A percentile compares a stretch with the other conserved stretches of the same genome.
Conservation (phyloP, 140 eudicot genomes). For the Cichorium intybus region DNA sequence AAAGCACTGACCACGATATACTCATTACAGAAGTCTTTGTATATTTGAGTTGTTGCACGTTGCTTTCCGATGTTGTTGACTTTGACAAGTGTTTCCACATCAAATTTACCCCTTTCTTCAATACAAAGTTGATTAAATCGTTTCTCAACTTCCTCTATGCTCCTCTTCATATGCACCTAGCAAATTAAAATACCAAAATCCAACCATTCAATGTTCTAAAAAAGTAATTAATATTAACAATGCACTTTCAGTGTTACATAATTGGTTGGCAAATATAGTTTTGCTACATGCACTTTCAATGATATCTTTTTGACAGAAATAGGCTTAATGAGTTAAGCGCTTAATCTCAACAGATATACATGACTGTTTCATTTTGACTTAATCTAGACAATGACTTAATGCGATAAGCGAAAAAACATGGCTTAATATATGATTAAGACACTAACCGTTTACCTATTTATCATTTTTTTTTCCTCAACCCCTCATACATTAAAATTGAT, state of each 20-base stretch:
- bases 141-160: constrained; percentile 60
- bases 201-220: neutral
- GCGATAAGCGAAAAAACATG: too few species aligned
- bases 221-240: neutral
- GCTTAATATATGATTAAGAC: too few species aligned
- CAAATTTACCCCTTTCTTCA: constrained; percentile 78
- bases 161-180: constrained; percentile 56
- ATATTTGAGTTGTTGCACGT: constrained; percentile 39
- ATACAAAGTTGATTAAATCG: constrained; percentile 66
- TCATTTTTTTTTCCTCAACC: too few species aligned
- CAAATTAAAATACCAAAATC: neutral
- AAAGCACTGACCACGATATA: constrained; percentile 53
- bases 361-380: too few species aligned
- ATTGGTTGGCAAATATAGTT: too few species aligned
- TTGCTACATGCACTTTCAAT: too few species aligned
- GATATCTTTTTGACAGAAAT: too few species aligned
- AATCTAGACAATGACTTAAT: too few species aligned
- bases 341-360: too few species aligned
- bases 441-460: too few species aligned
- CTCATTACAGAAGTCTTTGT: constrained; percentile 65
- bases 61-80: constrained; percentile 59
- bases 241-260: neutral
- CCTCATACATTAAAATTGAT: too few species aligned
- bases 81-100: constrained; percentile 74
- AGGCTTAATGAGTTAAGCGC: too few species aligned